A percentile compares a stretch with the other conserved stretches of the same genome.
phyloP scores from a whole-genome alignment of 2,329 filamentous ascomycete species.

The Xylaria sp. region DNA sequence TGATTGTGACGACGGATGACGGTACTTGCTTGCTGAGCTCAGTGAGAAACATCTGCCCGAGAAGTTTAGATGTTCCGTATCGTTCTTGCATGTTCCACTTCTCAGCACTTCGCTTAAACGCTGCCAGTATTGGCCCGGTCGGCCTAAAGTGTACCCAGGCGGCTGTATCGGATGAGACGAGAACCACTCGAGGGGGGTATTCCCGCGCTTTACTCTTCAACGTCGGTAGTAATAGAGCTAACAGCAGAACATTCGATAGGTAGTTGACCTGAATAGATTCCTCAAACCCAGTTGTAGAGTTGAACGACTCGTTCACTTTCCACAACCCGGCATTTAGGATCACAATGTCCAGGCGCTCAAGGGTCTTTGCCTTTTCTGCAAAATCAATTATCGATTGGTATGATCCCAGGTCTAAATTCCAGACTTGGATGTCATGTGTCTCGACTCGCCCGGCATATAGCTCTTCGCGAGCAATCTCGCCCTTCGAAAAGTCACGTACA shows the following conservation, averaged over 20 bases:
- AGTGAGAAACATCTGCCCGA: conserved; percentile 47
- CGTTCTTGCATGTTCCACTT: conserved; percentile 36
- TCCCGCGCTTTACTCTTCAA: conserved; percentile 47
- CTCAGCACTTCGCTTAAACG: conserved; percentile 26
- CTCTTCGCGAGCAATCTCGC: conserved; percentile 27
- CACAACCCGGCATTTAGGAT: conserved; percentile 51
- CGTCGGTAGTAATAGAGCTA: conserved; percentile 58
- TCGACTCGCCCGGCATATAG: background rate
- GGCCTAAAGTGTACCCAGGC: conserved; percentile 39
- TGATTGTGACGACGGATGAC: conserved; percentile 27
- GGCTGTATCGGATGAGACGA: conserved; percentile 45
- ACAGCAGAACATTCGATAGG: conserved; percentile 60
- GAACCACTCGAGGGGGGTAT: conserved; percentile 33
- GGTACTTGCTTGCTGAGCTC: conserved; percentile 45
- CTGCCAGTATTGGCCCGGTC: conserved; percentile 29
- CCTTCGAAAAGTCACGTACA: conserved; percentile 48
- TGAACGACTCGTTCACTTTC: conserved; percentile 38
- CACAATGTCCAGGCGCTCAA: conserved; percentile 53
- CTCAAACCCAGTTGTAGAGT: conserved; percentile 52
- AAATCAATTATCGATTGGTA: conserved; percentile 55
- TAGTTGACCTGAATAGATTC: conserved; percentile 62
- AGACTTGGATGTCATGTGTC: conserved; percentile 51
- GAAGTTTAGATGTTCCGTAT: conserved; percentile 43
- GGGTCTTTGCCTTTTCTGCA: conserved; percentile 45
- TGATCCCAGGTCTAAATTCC: conserved; percentile 54